phyloP scores from a whole-genome alignment of 768 basidiomycete species.

The Boletus rufocinnamomeus region DNA sequence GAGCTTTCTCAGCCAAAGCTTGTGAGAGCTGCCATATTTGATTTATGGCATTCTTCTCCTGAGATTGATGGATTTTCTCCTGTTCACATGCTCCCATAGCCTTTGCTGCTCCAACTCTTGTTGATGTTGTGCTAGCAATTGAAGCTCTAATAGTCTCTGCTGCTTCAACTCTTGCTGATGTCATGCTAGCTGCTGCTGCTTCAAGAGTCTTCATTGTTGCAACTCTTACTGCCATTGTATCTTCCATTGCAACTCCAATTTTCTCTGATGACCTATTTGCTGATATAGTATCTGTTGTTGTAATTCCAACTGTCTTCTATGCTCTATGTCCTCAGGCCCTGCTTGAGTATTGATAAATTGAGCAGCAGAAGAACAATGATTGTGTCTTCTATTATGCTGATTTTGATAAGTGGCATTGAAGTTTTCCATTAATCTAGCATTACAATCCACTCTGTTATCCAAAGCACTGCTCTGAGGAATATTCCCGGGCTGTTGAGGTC shows the following conservation, averaged over 20 bases:
- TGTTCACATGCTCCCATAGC: not conserved
- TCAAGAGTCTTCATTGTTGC: no score
- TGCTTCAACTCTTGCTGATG: not conserved
- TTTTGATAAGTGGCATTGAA: not conserved
- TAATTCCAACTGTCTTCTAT: no score
- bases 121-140: not conserved
- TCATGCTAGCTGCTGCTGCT: no score
- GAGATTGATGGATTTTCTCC: not conserved
- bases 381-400: accelerated
- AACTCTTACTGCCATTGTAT: no score
- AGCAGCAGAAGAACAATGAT: not conserved
- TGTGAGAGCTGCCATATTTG: not conserved
- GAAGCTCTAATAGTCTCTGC: not conserved
- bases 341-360: no score
- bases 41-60: not conserved
- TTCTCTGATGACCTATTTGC: not conserved
- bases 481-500: not conserved
- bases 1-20: not conserved
- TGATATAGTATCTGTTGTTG: not conserved
- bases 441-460: not conserved
- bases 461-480: not conserved
- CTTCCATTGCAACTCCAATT: not conserved
- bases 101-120: not conserved
- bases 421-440: not conserved
- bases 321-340: no score